phyloP scores from a whole-genome alignment of 352 stramenopile species.

The Globisporangium megalacanthum region DNA sequence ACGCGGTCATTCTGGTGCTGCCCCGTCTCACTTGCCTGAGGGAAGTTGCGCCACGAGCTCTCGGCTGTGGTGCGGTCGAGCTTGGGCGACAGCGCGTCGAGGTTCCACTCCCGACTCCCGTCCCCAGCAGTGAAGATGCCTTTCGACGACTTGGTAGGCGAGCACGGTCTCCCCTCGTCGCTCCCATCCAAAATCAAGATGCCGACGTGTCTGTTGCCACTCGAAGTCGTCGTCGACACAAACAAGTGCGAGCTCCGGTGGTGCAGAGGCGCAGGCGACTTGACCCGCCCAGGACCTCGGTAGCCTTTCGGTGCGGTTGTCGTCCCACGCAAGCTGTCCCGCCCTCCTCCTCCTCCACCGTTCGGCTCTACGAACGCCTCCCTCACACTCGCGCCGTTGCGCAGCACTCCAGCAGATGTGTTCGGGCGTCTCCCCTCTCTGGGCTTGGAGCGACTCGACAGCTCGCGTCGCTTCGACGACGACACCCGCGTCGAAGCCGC shows the following conservation, averaged over 20 bases:
- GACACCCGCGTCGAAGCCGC: not conserved
- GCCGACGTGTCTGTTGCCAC: slow-evolving; percentile 25
- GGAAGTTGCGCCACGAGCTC: slow-evolving; percentile 21
- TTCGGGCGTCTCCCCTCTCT: slow-evolving; percentile 36
- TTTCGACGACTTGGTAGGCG: slow-evolving; percentile 38
- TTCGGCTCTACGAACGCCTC: slow-evolving; percentile 55
- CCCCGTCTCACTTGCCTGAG: slow-evolving; percentile 7
- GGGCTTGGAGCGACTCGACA: slow-evolving; percentile 3
- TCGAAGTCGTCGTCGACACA: slow-evolving; percentile 4
- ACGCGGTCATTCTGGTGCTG: slow-evolving; percentile 34
- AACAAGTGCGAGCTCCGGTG: slow-evolving; percentile 8
- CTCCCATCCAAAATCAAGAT: slow-evolving; percentile 55
- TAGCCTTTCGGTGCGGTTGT: not conserved
- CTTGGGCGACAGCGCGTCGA: slow-evolving; percentile 48
- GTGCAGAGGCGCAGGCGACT: slow-evolving; percentile 4
- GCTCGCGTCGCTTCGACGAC: not conserved
- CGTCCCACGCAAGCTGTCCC: not conserved
- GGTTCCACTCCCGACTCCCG: slow-evolving; percentile 43
- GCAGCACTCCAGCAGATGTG: slow-evolving; percentile 44
- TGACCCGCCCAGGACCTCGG: not conserved
- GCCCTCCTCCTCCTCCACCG: not conserved
- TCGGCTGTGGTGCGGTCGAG: slow-evolving; percentile 41
- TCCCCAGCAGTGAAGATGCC: slow-evolving; percentile 36
- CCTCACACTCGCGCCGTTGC: slow-evolving; percentile 26
- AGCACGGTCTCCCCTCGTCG: slow-evolving; percentile 39